Base-by-base conservation (phyloP, 257 asterid genomes). In the Solanum chmielewskii region DNA sequence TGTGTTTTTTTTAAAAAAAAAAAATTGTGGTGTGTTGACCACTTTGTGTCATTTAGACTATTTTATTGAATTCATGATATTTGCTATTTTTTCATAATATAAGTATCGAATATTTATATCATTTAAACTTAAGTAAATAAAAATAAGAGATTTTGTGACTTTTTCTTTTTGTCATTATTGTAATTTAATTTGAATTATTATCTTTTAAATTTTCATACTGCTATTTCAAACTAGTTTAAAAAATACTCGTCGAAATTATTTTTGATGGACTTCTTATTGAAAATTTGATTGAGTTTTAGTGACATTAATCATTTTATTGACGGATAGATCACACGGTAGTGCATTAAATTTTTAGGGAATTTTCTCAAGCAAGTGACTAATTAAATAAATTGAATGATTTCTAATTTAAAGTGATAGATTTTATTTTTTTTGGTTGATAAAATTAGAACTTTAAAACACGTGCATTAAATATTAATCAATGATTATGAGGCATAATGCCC, bases 391-490 rank as follows among this genome's bases (percentile, higher is more conserved):
- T 81, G 69, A 29, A 69, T 49, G 69, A 18, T 29, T 47, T 81
- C 5, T 13, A 47, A 80, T 80, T 80, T 80, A 0, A 81, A 80
- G 29, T 3, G 35, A 33, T 33, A 18, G 45, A 81, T 81, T 27
- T 80, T 49, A n/a, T 49, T 80, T 56, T 18, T 18, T 12, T 33
- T 33, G 35, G 23, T 41, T 23, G n/a, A 18, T 81, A 49, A 81
- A 81, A 81, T 49, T 12, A 49, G 35, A 71, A 20, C 3, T 80
- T 81, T 49, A 18, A 49, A 80, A 81, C 69, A 81, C 18, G 85
- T 81, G 85, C 85, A 47, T 81, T 47, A 81, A 81, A 69, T 64
- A 47, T 81, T 47, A 81, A 81, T 14, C 44, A 6, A 80, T 80
- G 18, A 47, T 5, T 18, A 80, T 80, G n/a, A 25, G 69, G 16